phyloP scores from a whole-genome alignment of 441 rosid species.

The Gossypium lobatum region DNA sequence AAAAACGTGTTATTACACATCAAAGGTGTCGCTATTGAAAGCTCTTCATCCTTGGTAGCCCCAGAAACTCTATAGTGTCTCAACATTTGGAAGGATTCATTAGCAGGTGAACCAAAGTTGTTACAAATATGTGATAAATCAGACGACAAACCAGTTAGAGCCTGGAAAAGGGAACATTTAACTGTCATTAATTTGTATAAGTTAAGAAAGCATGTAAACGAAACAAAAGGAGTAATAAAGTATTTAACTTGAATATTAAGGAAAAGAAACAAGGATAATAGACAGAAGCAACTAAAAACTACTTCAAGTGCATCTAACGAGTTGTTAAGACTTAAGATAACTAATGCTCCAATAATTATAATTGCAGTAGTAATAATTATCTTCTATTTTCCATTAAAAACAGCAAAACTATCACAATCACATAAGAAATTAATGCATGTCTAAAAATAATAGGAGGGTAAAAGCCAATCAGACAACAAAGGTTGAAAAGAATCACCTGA shows the following conservation, averaged over 20 bases:
- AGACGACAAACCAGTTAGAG: constrained; percentile 46
- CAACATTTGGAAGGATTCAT: constrained; percentile 36
- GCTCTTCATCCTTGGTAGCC: constrained; percentile 34
- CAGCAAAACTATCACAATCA: not conserved
- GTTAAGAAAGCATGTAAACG: not conserved
- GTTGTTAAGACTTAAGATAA: constrained; percentile 2
- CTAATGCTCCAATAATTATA: not conserved
- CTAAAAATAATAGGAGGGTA: not conserved
- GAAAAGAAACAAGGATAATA: not conserved
- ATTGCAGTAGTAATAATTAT: not conserved
- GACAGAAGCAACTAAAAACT: not conserved
- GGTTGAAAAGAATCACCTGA: constrained; percentile 47
- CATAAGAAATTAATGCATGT: not conserved
- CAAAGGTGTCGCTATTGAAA: constrained; percentile 27
- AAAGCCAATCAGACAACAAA: constrained; percentile 9
- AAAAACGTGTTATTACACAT: constrained; percentile 30
- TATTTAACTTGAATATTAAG: not conserved
- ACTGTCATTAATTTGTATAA: not conserved
- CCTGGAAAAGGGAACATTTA: constrained; percentile 39
- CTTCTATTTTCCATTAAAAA: not conserved
- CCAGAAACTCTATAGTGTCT: constrained; percentile 32
- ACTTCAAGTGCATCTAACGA: not conserved
- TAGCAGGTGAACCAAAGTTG: constrained; percentile 29
- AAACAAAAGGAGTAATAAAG: constrained; percentile 1
- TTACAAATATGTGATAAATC: constrained; percentile 37